Base-by-base conservation (phyloP, 257 asterid genomes). In the Voacanga thouarsii region DNA sequence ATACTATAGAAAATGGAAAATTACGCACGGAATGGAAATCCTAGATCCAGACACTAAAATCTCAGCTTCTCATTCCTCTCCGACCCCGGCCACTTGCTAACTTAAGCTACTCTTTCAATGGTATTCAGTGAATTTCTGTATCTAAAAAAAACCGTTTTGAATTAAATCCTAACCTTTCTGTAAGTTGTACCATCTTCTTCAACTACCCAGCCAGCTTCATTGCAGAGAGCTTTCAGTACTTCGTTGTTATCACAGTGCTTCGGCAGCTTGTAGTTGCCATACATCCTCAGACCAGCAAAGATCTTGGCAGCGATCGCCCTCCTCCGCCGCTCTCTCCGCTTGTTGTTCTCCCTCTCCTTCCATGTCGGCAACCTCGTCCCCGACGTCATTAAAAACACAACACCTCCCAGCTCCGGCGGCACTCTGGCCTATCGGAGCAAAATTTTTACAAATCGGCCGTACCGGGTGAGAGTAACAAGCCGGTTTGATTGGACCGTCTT, bases 311-410 rank as follows among this genome's bases (percentile, higher is more conserved):
- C 97, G 91, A 91, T 91, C 84, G 98, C 98, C 21, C 98, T 90
- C 73, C 98, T 84, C 75, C 97, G 92, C 21, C 97, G 91, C 87
- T 94, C 98, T 78, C 98, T 78, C 73, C 96, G 96, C 94, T 91
- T 94, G 91, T 94, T 94, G 90, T 91, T 94, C 87, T 94, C 98
- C 28, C 98, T 86, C 82, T 94, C 98, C 89, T 91, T 92, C 98
- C 98, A 94, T 59, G 98, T 91, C 83, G 98, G 97, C 63, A 92
- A 89, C 86, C 98, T 83, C 67, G 90, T 70, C 75, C 97, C 98
- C 75, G 97, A 90, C 77, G 97, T 90, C 97, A 94, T 94, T 57
- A 9, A 70, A 41, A 0, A 14, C 16, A 37, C 87, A 76, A n/a
- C 83, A 76, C 47, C 80, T 84, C 60, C 19, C 56, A 50, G 78